Evolutionary conservation across 768 basidiomycete genomes (phyloP), one percentile per base, ranked within the genome.

Genomic region (Pleurotus citrinopileatus): DNA sequence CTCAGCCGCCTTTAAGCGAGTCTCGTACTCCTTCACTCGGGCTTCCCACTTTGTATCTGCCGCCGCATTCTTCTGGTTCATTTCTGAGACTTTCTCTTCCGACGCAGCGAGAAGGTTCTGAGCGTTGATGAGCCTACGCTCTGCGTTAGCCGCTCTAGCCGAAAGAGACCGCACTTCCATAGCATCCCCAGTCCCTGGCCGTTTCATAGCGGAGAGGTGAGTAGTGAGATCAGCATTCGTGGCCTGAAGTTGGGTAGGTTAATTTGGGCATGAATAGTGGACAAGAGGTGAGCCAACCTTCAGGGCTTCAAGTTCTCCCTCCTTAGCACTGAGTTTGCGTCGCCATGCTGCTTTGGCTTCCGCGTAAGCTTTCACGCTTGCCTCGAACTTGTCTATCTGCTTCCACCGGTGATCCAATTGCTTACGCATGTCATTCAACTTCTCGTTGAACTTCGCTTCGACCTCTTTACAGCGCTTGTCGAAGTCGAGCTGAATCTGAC

Each of bases 11-110:
- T 85, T 86, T 57, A 94, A 64, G 15, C 90, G 73, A 12, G 81
- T 66, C 70, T 97, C 93, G 62, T 95, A 94, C 69, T 98, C 95
- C 68, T 86, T 88, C 42, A 98, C 91, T n/a, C 95, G 77, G 0
- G 88, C 91, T 63, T 95, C 94, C 94, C 95, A 98, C 68, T 95
- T 96, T 50, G 72, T 74, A 60, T 97, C 94, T 0, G 90, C 88
- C 0, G 73, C 74, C 0, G 76, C 73, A 32, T 79, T 89, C 74
- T 86, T 89, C 70, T 84, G 78, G 59, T 87, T 88, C 70, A 90
- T 78, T 36, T 73, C 67, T 1, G 87, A 83, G 45, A 95, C 79
- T 70, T 87, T 88, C 70, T 95, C 92, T 65, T 98, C 96, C 2
- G 89, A 84, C 20, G 84, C 78, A 1, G 84, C 67, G 2, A 98